Evolutionary conservation across 2,329 filamentous ascomycete species (phyloP).

Genomic region (Alternaria arborescens): DNA sequence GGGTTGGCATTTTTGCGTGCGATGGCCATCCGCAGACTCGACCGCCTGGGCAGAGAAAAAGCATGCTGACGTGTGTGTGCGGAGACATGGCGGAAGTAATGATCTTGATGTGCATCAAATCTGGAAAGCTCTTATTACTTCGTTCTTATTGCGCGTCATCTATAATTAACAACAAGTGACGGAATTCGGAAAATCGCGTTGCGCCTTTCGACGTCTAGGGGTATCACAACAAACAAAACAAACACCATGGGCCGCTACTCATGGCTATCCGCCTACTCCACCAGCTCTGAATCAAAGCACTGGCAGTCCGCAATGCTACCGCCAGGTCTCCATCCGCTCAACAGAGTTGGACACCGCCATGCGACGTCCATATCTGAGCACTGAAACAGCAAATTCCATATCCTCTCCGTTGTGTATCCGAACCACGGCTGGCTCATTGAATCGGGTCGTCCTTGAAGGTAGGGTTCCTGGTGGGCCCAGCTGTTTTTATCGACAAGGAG

Average conservation of each 20-base stretch:
- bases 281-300: conserved; percentile 35
- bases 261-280: conserved; percentile 7
- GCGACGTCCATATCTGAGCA: conserved; percentile 37
- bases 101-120: background rate
- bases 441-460: conserved; percentile 33
- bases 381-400: conserved; percentile 43
- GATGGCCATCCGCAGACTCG: background rate
- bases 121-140: conserved; percentile 5
- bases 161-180: conserved; percentile 12
- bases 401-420: conserved; percentile 41
- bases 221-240: conserved; percentile 15
- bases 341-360: conserved; percentile 39
- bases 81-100: background rate
- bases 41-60: background rate
- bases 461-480: conserved; percentile 39
- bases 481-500: conserved; percentile 35
- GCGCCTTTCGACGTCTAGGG: conserved; percentile 11
- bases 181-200: conserved; percentile 1
- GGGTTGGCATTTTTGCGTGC: conserved; percentile 9
- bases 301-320: conserved; percentile 40
- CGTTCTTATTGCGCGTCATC: conserved; percentile 1
- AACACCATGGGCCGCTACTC: background rate
- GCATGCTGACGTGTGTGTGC: background rate
- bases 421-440: conserved; percentile 38
- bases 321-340: conserved; percentile 36